These are phyloP conservation scores for Caryocar brasiliense DNA, from an alignment of 441 rosid genomes.

Conservation along the genomic window DNA sequence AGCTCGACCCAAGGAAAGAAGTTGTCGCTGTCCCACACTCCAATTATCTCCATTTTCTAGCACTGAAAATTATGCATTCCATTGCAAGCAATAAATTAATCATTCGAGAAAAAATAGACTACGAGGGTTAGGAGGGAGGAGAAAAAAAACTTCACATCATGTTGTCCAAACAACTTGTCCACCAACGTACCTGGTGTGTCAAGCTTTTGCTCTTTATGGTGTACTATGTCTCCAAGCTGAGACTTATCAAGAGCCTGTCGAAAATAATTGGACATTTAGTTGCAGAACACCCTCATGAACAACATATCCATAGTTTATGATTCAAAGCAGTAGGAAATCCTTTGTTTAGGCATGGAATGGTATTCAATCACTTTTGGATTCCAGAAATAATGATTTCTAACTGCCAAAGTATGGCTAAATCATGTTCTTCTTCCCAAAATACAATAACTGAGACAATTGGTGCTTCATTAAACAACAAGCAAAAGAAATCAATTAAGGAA, in stretches of 20 bases:
- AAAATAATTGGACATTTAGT: not conserved
- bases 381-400: too few species aligned
- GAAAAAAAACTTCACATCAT: not conserved
- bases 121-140: not conserved
- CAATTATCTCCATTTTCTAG: conserved; percentile 98
- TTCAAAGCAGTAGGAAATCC: too few species aligned
- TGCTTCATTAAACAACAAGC: not conserved
- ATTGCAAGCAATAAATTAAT: not conserved
- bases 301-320: too few species aligned
- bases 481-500: not conserved
- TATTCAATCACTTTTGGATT: too few species aligned
- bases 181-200: conserved; percentile 65
- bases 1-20: conserved; percentile 89
- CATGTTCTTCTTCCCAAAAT: too few species aligned
- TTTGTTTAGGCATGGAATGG: too few species aligned
- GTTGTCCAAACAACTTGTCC: too few species aligned
- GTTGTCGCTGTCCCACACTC: conserved; percentile 99
- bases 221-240: conserved; percentile 83
- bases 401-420: too few species aligned
- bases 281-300: not conserved
- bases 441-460: too few species aligned
- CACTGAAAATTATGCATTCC: conserved; percentile 31
- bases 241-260: conserved; percentile 88
- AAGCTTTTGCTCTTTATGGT: conserved; percentile 79
- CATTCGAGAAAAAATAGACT: not conserved